Evolutionary conservation across 306 rosid species (phyloP).

Genomic region (Quercus wislizeni): DNA sequence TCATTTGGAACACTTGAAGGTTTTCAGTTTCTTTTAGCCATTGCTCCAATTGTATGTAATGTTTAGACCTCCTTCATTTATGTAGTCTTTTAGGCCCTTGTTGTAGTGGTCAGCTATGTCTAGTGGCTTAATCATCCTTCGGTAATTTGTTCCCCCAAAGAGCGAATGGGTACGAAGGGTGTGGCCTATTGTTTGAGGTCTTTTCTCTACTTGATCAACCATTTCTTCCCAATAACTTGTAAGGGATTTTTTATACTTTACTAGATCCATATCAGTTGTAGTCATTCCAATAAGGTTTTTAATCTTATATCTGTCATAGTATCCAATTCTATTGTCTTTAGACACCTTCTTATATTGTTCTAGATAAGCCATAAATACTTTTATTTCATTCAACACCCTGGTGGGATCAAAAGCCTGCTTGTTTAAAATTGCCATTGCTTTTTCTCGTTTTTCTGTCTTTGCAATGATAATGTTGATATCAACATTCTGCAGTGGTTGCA

Average conservation of each 20-base stretch:
- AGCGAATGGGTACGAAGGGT: conserved; percentile 36
- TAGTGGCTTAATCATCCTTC: conserved; percentile 72
- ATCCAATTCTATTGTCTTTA: conserved; percentile 24
- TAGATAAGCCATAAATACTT: conserved; percentile 42
- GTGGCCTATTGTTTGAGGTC: conserved; percentile 41
- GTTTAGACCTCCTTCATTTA: conserved; percentile 18
- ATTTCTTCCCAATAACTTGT: conserved; percentile 40
- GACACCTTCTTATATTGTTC: conserved; percentile 59
- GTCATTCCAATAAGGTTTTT: too few species aligned
- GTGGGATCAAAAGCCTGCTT: conserved; percentile 10
- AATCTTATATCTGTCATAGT: conserved; percentile 56
- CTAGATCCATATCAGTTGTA: conserved; percentile 5
- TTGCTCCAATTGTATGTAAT: conserved; percentile 36
- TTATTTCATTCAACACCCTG: conserved; percentile 28
- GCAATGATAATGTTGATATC: background rate
- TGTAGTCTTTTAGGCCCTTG: conserved; percentile 7
- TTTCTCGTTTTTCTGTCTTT: conserved; percentile 12
- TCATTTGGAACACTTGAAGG: too few species aligned
- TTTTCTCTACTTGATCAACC: conserved; percentile 43
- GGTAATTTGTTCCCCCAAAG: conserved; percentile 39
- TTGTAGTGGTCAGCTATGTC: conserved; percentile 47
- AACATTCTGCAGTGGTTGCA: background rate
- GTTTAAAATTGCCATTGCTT: background rate
- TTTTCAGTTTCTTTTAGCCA: conserved; percentile 22
- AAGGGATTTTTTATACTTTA: conserved; percentile 21